phyloP scores from a whole-genome alignment of 2,329 filamentous ascomycete species.

The Akanthomyces lecanii region DNA sequence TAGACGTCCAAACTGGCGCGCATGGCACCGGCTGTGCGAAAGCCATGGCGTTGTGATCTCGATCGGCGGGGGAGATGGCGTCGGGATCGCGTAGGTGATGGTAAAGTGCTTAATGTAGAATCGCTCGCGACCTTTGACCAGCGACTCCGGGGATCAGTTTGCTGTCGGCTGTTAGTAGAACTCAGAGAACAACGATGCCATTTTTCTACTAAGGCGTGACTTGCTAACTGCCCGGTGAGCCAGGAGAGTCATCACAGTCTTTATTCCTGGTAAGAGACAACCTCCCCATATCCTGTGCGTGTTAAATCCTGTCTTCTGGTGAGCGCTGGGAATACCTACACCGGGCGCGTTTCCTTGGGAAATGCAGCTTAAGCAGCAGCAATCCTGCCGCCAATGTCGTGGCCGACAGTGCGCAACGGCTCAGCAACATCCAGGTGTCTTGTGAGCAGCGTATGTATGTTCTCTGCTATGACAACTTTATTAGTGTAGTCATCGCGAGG shows the following conservation, averaged over 20 bases:
- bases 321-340: no score
- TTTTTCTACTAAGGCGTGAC: no score
- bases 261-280: no score
- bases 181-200: no score
- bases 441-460: conserved; percentile 19
- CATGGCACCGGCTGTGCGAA: conserved; percentile 34
- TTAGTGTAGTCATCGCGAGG: conserved; percentile 34
- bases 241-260: conserved; percentile 20
- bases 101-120: conserved; percentile 41
- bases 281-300: no score
- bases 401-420: conserved; percentile 40
- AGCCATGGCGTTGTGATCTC: conserved; percentile 36
- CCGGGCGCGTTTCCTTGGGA: conserved; percentile 25
- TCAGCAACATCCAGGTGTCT: conserved; percentile 22
- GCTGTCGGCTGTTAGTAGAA: background rate
- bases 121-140: conserved; percentile 36
- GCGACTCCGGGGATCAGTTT: conserved; percentile 16
- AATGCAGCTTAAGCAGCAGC: conserved; percentile 35
- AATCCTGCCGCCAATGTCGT: conserved; percentile 47
- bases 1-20: conserved; percentile 31
- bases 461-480: conserved; percentile 37
- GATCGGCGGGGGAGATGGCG: conserved; percentile 31
- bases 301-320: no score
- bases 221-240: background rate
- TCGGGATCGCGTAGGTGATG: conserved; percentile 34